These are phyloP conservation scores for Globisporangium recalcitrans DNA, from an alignment of 352 stramenopile genomes.

Conservation along the genomic window DNA sequence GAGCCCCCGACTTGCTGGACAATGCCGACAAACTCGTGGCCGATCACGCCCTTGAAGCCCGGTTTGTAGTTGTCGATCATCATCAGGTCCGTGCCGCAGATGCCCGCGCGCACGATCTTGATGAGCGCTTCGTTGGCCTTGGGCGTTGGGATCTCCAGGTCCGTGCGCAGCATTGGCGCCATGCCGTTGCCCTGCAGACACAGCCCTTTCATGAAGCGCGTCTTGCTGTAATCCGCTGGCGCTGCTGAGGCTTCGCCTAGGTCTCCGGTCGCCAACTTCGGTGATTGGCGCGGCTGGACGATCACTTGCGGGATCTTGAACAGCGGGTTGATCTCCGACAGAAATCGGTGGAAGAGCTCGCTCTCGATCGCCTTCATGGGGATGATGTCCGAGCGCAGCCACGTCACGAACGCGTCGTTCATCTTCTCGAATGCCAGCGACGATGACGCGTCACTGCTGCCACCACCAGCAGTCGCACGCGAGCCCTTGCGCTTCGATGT, in stretches of 20 bases:
- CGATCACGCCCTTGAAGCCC: slow-evolving; percentile 60
- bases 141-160: slow-evolving; percentile 37
- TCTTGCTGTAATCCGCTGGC: not conserved
- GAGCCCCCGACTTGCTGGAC: slow-evolving; percentile 50
- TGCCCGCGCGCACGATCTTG: slow-evolving; percentile 53
- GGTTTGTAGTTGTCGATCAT: slow-evolving; percentile 77
- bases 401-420: slow-evolving; percentile 37
- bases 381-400: slow-evolving; percentile 40
- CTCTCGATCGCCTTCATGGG: slow-evolving; percentile 39
- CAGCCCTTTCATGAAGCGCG: slow-evolving; percentile 39
- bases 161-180: slow-evolving; percentile 23
- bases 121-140: slow-evolving; percentile 43
- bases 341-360: slow-evolving; percentile 30
- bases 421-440: slow-evolving; percentile 1
- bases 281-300: slow-evolving; percentile 20
- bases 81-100: slow-evolving; percentile 70
- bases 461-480: not conserved
- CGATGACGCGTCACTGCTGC: not conserved
- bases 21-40: slow-evolving; percentile 89
- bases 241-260: not conserved
- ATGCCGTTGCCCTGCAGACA: slow-evolving; percentile 38
- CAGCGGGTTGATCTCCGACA: slow-evolving; percentile 31
- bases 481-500: slow-evolving; percentile 2
- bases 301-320: slow-evolving; percentile 38
- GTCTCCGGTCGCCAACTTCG: slow-evolving; percentile 1